A percentile compares a stretch with the other conserved stretches of the same genome.
Evolutionary conservation across 83 land plant genomes (phyloP).

Genomic region (Diphasiastrum complanatum): DNA sequence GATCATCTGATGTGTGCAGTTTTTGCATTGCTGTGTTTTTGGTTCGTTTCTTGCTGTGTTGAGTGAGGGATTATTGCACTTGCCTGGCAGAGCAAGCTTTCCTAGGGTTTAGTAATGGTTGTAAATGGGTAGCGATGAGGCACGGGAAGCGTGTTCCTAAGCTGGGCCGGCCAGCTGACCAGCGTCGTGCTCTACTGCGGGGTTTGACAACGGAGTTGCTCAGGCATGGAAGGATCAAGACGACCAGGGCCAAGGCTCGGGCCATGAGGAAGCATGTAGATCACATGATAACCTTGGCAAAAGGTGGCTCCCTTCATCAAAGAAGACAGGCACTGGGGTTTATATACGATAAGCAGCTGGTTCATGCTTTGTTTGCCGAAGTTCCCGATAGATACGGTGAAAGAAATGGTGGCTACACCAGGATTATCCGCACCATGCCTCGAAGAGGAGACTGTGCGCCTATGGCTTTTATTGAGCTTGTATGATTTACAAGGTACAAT

Average conservation of each 20-base stretch:
- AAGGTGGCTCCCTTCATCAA: conserved; percentile 84
- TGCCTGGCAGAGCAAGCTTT: conserved; percentile 21
- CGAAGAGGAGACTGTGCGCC: conserved; percentile 97
- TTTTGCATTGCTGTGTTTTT: neutral
- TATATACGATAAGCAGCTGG: conserved; percentile 86
- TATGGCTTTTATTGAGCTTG: conserved; percentile 98
- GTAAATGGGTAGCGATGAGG: conserved; percentile 64
- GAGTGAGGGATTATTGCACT: neutral
- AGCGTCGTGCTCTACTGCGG: conserved; percentile 72
- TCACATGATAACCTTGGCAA: conserved; percentile 95
- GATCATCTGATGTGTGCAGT: conserved; percentile 12
- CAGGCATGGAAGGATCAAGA: conserved; percentile 80
- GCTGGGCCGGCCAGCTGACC: conserved; percentile 89
- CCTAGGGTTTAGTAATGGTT: conserved; percentile 46
- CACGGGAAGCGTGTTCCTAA: conserved; percentile 75
- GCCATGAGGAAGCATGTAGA: conserved; percentile 89
- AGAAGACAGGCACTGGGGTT: conserved; percentile 91
- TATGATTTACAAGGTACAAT: no score
- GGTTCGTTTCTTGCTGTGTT: neutral
- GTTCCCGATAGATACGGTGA: conserved; percentile 92
- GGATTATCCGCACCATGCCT: conserved; percentile 73
- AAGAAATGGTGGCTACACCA: conserved; percentile 93
- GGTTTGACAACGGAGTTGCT: conserved; percentile 86
- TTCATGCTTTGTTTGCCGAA: conserved; percentile 92
- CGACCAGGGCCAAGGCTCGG: conserved; percentile 76